Evolutionary conservation across 2,329 filamentous ascomycete species (phyloP).

Genomic region (Mollisia scopiformis): DNA sequence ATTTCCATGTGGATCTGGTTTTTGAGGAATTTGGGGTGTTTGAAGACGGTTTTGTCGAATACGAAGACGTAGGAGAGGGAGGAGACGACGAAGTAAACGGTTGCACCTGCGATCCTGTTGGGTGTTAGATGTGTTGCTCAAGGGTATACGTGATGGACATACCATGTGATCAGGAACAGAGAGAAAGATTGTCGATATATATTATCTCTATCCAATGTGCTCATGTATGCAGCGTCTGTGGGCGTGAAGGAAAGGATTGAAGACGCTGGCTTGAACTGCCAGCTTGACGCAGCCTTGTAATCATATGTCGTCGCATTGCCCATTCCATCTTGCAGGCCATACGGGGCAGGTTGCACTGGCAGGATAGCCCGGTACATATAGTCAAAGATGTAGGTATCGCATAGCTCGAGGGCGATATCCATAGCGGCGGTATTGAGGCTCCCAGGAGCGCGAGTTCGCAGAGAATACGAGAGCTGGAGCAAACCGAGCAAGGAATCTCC

Average conservation of each 20-base stretch:
- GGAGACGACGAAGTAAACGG: slow-evolving; percentile 85
- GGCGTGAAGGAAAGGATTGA: slow-evolving; percentile 71
- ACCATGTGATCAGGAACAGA: slow-evolving; percentile 88
- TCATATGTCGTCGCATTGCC: slow-evolving; percentile 58
- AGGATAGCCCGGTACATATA: slow-evolving; percentile 72
- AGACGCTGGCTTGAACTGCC: slow-evolving; percentile 75
- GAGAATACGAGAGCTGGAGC: slow-evolving; percentile 1
- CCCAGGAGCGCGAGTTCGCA: not conserved
- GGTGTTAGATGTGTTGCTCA: slow-evolving; percentile 11
- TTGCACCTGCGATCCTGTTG: slow-evolving; percentile 77
- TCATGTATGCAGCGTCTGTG: slow-evolving; percentile 76
- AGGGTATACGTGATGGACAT: slow-evolving; percentile 36
- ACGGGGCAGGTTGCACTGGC: slow-evolving; percentile 60
- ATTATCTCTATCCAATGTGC: slow-evolving; percentile 77
- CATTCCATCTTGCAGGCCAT: slow-evolving; percentile 49
- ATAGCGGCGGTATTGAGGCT: slow-evolving; percentile 53
- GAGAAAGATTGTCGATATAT: slow-evolving; percentile 73
- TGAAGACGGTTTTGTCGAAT: slow-evolving; percentile 87
- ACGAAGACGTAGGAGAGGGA: slow-evolving; percentile 83
- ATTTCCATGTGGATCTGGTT: slow-evolving; percentile 91
- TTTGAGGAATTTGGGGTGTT: slow-evolving; percentile 93
- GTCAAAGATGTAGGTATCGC: slow-evolving; percentile 83
- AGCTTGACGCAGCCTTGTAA: slow-evolving; percentile 57
- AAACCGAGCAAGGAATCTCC: slow-evolving; percentile 10
- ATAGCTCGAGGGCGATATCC: slow-evolving; percentile 89